Evolutionary conservation across 2,329 filamentous ascomycete genomes (phyloP), one percentile per base, ranked within the genome.

Genomic region (Cladosporium sp.): DNA sequence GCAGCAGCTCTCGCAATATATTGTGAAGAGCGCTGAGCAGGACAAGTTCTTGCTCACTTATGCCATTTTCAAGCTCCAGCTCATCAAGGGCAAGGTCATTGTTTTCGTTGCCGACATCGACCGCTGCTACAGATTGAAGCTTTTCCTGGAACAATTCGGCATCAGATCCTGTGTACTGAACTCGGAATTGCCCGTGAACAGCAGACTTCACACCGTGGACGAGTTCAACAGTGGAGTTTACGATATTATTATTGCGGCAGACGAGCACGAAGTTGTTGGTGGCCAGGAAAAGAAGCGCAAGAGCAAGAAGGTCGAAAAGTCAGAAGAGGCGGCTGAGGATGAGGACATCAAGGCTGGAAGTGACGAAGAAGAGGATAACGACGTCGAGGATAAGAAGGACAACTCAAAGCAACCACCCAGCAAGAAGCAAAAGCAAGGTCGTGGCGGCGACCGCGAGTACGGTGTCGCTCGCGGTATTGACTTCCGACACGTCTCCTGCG

Each of bases 151-250:
- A 74, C 94, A 99, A 71, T 99, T 99, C 70, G 92, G 92, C 49
- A 93, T 97, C 70, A 88, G 91, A 72, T 93, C 90, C 68, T 96
- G 90, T 74, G 90, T 97, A 28, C 78, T 99, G 40, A 99, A 99
- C 76, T 94, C 91, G 1, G 93, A 99, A 71, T 77, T 99, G 37
- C 94, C 94, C 0, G 87, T 97, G 64, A 97, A 97, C 69, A 94
- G 90, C 1, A 83, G 94, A 60, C 86, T 97, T 39, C 93, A 99
- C 71, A 92, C 96, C 1, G 93, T 99, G 2, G 89, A 97, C 68
- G 92, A 97, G 73, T 99, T 99, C 77, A 99, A 97, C 78, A 89
- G 90, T 75, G 90, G 90, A 55, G 87, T 97, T 6, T 99, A 99
- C 80, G 93, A 99, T 68, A 97, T 97, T 62, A 92, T 99, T 65